Conservation (phyloP, 148 eudicot genomes). For the Chenopodium formosanum region DNA sequence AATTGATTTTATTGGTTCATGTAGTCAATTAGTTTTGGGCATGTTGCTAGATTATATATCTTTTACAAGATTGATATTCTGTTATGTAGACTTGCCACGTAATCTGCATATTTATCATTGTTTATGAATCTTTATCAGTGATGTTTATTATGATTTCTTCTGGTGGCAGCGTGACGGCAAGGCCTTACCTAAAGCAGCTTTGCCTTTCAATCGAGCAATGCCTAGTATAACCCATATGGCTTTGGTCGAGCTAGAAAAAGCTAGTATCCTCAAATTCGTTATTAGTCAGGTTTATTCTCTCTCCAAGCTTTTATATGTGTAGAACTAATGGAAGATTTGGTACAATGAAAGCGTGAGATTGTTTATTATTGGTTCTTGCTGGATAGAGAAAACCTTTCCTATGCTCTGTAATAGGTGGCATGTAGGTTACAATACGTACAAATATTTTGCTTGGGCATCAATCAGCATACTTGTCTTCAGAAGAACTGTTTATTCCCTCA, state of each 20-base stretch:
- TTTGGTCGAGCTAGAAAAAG: slow-evolving; percentile 82
- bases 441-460: background rate
- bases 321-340: background rate
- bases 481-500: background rate
- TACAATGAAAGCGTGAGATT: background rate
- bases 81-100: background rate
- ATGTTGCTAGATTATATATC: background rate
- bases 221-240: slow-evolving; percentile 98
- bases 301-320: background rate
- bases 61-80: background rate
- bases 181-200: slow-evolving; percentile 75
- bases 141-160: slow-evolving; percentile 6
- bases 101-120: background rate
- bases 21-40: background rate
- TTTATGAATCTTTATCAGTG: background rate
- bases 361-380: background rate
- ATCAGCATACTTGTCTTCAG: background rate
- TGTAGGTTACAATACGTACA: background rate
- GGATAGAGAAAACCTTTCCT: background rate
- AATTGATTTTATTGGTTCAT: background rate
- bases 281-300: slow-evolving; percentile 72
- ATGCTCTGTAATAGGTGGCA: background rate
- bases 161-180: slow-evolving; percentile 64
- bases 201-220: slow-evolving; percentile 94
- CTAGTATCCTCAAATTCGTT: slow-evolving; percentile 79